Conservation (phyloP, 148 eudicot genomes). For the Persicaria maculosa region DNA sequence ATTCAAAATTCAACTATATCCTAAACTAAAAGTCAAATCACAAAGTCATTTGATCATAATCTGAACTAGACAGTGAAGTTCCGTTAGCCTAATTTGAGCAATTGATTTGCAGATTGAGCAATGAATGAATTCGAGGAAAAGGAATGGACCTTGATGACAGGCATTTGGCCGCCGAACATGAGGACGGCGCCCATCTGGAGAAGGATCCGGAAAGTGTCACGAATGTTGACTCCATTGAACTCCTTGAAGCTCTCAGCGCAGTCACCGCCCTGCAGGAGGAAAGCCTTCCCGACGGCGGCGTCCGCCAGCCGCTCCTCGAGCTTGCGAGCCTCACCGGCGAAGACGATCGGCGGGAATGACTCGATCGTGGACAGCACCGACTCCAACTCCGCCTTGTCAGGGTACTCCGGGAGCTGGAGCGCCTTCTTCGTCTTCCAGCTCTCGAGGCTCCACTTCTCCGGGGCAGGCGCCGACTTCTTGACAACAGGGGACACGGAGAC, state of each 20-base stretch:
- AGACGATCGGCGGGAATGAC: constrained; percentile 44
- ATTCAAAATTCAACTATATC: background rate
- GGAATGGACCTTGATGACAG: constrained; percentile 47
- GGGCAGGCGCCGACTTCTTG: background rate
- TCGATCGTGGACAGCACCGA: constrained; percentile 41
- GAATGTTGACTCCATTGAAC: constrained; percentile 37
- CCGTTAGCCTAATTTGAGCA: too few relatives aligned
- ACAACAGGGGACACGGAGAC: too few relatives aligned
- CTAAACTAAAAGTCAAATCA: too few relatives aligned
- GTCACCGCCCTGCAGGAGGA: constrained; percentile 55
- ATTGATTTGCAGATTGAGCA: background rate
- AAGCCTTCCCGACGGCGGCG: constrained; percentile 55
- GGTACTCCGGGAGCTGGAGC: constrained; percentile 48
- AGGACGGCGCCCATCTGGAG: constrained; percentile 62
- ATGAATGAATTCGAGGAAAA: background rate
- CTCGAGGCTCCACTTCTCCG: constrained; percentile 36
- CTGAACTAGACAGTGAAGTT: too few relatives aligned
- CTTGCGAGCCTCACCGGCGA: constrained; percentile 52
- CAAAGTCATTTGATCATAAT: too few relatives aligned
- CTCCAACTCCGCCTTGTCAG: constrained; percentile 30
- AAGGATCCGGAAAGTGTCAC: constrained; percentile 49
- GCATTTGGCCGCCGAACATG: constrained; percentile 62
- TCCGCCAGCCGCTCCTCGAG: constrained; percentile 35
- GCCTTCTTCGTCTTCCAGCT: constrained; percentile 55
- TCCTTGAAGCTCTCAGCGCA: constrained; percentile 30